These are phyloP conservation scores for Acrocalymma vagum DNA, from an alignment of 2,329 filamentous ascomycete species.

Conservation along the genomic window DNA sequence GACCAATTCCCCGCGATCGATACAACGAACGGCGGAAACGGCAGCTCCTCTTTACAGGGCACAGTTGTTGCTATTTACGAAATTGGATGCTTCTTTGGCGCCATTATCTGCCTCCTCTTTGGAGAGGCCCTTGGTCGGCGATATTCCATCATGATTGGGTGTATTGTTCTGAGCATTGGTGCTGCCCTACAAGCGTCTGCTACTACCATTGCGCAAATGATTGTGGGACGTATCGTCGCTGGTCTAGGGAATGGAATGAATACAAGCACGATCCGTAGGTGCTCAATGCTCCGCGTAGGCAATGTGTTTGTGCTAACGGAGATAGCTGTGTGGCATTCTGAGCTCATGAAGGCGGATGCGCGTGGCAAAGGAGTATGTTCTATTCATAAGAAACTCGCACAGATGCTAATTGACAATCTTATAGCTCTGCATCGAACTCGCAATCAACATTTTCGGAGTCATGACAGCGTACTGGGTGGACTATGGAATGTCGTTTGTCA, in stretches of 20 bases:
- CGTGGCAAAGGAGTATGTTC: too few species aligned
- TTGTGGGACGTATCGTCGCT: constrained; percentile 24
- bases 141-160: constrained; percentile 22
- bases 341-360: constrained; percentile 43
- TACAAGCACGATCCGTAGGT: constrained; percentile 49
- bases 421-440: constrained; percentile 21
- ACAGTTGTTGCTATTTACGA: constrained; percentile 20
- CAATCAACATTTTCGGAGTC: constrained; percentile 46
- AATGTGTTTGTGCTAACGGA: constrained; percentile 5
- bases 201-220: constrained; percentile 19
- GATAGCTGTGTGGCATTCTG: constrained; percentile 22
- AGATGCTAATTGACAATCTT: too few species aligned
- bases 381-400: too few species aligned
- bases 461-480: constrained; percentile 47
- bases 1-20: constrained; percentile 34
- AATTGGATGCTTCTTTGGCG: constrained; percentile 52
- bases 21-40: constrained; percentile 12
- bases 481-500: constrained; percentile 42
- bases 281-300: constrained; percentile 14
- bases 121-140: constrained; percentile 64
- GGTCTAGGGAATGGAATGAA: constrained; percentile 54
- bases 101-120: constrained; percentile 48
- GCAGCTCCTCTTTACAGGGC: constrained; percentile 10
- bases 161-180: constrained; percentile 21
- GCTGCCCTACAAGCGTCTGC: constrained; percentile 23